These are phyloP conservation scores for Teunomyces gatunensis DNA, from an alignment of 805 yeast genomes.

Conservation along the genomic window DNA sequence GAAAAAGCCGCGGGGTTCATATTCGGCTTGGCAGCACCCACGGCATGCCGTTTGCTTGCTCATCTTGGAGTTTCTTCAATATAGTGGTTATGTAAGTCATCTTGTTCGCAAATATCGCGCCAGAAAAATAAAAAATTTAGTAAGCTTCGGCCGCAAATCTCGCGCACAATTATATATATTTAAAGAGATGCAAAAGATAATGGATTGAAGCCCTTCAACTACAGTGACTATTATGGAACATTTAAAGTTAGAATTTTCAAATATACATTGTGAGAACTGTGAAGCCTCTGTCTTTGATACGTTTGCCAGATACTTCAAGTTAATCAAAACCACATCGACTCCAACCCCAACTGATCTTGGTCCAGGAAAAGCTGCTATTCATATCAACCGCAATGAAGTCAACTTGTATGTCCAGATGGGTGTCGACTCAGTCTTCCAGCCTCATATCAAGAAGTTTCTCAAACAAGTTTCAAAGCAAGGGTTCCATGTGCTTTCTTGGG, in stretches of 20 bases:
- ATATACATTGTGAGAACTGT: slow-evolving; percentile 59
- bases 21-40: slow-evolving; percentile 36
- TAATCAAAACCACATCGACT: slow-evolving; percentile 1
- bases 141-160: background rate
- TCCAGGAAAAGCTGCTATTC: slow-evolving; percentile 13
- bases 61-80: background rate
- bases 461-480: slow-evolving; percentile 33
- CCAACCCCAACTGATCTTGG: background rate
- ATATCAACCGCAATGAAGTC: slow-evolving; percentile 23
- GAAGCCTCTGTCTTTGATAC: slow-evolving; percentile 32
- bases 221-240: slow-evolving; percentile 18
- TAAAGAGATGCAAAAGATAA: background rate
- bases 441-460: slow-evolving; percentile 21
- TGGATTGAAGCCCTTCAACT: background rate
- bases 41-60: background rate
- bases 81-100: background rate
- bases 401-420: slow-evolving; percentile 19
- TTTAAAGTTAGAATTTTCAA: slow-evolving; percentile 29
- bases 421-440: slow-evolving; percentile 5
- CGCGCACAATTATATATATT: background rate
- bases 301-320: slow-evolving; percentile 21
- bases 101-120: background rate
- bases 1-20: slow-evolving; percentile 46
- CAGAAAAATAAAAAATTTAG: background rate
- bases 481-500: slow-evolving; percentile 37